phyloP scores from a whole-genome alignment of 1,284 basidiomycete genomes.

The Cryptococcus hybrid region DNA sequence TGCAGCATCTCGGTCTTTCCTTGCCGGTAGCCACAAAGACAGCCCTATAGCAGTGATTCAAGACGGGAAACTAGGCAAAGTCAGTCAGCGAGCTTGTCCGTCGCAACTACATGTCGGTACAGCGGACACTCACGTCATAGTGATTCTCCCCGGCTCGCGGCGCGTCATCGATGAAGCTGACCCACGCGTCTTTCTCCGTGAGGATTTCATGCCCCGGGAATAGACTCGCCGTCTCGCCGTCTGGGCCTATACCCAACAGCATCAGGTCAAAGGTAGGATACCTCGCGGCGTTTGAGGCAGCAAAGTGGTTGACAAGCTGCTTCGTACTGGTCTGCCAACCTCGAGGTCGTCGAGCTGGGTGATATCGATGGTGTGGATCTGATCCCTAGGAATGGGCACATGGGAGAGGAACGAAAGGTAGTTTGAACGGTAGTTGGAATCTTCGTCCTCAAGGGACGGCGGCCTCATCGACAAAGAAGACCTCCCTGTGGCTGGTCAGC shows the following conservation, averaged over 20 bases:
- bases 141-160: conserved; percentile 93
- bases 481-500: conserved; percentile 64
- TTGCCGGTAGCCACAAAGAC: conserved; percentile 87
- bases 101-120: neutral
- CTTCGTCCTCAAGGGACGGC: conserved; percentile 70
- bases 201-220: conserved; percentile 92
- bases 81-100: neutral
- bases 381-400: conserved; percentile 66
- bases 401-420: conserved; percentile 76
- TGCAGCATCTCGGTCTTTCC: conserved; percentile 64
- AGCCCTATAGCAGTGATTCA: conserved; percentile 85
- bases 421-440: conserved; percentile 90
- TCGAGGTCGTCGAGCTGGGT: conserved; percentile 66
- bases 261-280: conserved; percentile 96
- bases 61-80: conserved; percentile 59
- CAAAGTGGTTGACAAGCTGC: conserved; percentile 86
- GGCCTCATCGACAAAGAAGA: conserved; percentile 98
- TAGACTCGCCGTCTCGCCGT: conserved; percentile 95
- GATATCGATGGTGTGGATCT: conserved; percentile 89
- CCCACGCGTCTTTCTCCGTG: conserved; percentile 85
- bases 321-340: conserved; percentile 87
- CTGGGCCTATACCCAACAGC: conserved; percentile 88
- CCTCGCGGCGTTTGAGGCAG: conserved; percentile 80
- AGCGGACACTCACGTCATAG: conserved; percentile 61
- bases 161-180: conserved; percentile 87